Evolutionary conservation across 768 basidiomycete genomes (phyloP), one percentile per base, ranked within the genome.

Genomic region (Suillus occidentalis): DNA sequence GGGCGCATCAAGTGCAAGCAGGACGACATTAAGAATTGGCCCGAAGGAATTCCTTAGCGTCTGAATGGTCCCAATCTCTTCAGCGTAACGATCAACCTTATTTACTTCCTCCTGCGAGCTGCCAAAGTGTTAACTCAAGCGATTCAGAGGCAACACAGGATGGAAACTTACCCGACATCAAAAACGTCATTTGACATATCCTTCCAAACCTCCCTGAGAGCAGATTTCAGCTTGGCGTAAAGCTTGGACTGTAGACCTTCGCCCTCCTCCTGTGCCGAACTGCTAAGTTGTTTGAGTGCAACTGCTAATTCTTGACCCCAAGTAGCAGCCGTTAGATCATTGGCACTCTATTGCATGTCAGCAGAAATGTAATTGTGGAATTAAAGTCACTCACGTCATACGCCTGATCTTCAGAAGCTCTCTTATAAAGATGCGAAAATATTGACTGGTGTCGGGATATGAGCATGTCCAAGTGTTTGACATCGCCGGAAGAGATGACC

Each of bases 271-370:
- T 83, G 78, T 10, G 82, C 77, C 25, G 92, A 76, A 72, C 81
- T 80, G 6, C 76, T 72, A 68, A 85, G 81, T 20, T 88, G 78
- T 57, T 84, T 87, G 28, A 96, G 77, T 3, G 87, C 86, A 25
- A 76, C 72, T n/a, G 92, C 90, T 3, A 97, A 78, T 67, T 97
- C 95, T 71, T 93, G 89, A 1, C 93, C 92, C 77, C 94, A 88
- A 0, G 88, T 84, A 1, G 91, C 89, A 6, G 88, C 87, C 18
- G 88, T 88, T 53, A 97, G 80, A 72, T 97, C 95, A 47, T 87
- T 83, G 1, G 95, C 92, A 71, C 91, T 94, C 95, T 95, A 67
- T 0, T 68, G 43, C 53, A n/a, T 16, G 49, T 50, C 55, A 62
- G 42, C 18, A 52, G 65, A 13, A 60, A 62, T 63, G 56, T 60